Evolutionary conservation across 2,329 filamentous ascomycete species (phyloP), one percentile per base, ranked within the genome.

Genomic region (Cyclaneusma minus): DNA sequence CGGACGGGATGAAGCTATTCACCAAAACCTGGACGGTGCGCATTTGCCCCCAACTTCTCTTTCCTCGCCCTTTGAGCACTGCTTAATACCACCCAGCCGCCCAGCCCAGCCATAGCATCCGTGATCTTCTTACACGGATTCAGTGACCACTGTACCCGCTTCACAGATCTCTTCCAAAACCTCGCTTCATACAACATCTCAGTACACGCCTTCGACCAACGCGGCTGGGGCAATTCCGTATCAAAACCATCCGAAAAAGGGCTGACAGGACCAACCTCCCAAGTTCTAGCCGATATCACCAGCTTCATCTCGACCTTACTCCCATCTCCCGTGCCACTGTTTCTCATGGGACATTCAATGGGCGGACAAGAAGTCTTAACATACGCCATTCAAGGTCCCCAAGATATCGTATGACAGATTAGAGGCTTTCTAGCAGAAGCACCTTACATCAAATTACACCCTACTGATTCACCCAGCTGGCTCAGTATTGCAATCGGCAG

Each of bases 21-120:
- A 24, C 22, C 6, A 24, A 24, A 13, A 13, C 22, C 9, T 24
- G 22, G 22, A 24, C 10, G n/a, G 22, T 24, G n/a, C n/a, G 22
- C n/a, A n/a, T n/a, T n/a, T n/a, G n/a, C n/a, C n/a, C n/a, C n/a
- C n/a, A n/a, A n/a, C n/a, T n/a, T n/a, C n/a, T n/a, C n/a, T n/a
- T n/a, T n/a, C n/a, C n/a, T 13, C 13, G 16, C 22, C 14, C 5
- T 15, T 11, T 6, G 7, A 12, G 11, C 4, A 12, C 22, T 24
- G n/a, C 14, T 5, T 4, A 24, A 9, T 4, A 5, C 7, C 14
- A 15, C 9, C 9, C 22, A 24, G 22, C 22, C 22, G 16, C 13
- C 14, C 4, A 15, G n/a, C 10, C 13, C 14, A 12, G 5, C 22
- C 7, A 4, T 13, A 15, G 22, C 22, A 24, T 15, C 14, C 13